These are phyloP conservation scores for Begonia masoniana DNA, from an alignment of 306 rosid genomes.

Conservation along the genomic window DNA sequence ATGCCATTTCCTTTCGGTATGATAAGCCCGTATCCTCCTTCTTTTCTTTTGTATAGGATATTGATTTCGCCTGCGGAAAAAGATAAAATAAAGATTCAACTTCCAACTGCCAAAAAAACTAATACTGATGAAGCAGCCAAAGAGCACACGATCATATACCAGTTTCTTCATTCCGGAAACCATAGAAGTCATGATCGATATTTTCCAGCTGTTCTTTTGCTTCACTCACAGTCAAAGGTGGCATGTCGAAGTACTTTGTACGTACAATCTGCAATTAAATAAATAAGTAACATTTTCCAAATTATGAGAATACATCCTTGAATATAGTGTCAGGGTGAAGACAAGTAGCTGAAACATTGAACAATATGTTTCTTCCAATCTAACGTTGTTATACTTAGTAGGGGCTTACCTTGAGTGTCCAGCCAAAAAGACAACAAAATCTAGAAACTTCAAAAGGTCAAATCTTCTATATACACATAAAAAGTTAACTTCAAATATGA, in stretches of 20 bases:
- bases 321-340: too few relatives aligned
- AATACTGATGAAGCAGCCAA: constrained; percentile 1
- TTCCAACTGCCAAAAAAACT: background rate
- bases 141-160: constrained; percentile 29
- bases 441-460: too few relatives aligned
- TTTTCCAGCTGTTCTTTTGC: constrained; percentile 82
- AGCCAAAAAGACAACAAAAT: too few relatives aligned
- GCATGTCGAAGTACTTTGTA: constrained; percentile 88
- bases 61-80: constrained; percentile 60
- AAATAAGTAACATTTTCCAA: too few relatives aligned
- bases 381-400: too few relatives aligned
- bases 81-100: background rate
- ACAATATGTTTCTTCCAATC: too few relatives aligned
- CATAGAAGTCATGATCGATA: constrained; percentile 83
- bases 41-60: constrained; percentile 69
- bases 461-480: too few relatives aligned
- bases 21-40: constrained; percentile 82
- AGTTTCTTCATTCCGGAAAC: constrained; percentile 85
- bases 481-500: too few relatives aligned
- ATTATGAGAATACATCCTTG: too few relatives aligned
- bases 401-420: too few relatives aligned
- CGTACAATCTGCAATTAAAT: constrained; percentile 50
- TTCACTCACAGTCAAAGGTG: constrained; percentile 80
- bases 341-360: too few relatives aligned
- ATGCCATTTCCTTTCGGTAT: constrained; percentile 55